Percentiles rank a stretch among this genome's conserved stretches.
Conservation (phyloP, 176 grass and related monocot genomes). For the Secale cereale region DNA sequence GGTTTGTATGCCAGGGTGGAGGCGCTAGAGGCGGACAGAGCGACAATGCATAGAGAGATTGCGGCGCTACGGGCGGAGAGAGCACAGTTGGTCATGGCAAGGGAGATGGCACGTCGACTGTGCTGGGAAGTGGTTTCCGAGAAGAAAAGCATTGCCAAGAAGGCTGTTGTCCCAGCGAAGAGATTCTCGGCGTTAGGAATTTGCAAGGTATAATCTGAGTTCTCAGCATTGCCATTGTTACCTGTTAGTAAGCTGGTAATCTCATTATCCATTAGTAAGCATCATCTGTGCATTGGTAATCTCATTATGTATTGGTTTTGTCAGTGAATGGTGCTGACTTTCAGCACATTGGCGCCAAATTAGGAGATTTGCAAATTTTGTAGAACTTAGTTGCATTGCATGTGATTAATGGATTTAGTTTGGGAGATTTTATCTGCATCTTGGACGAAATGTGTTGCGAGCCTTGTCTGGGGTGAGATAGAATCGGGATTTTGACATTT, state of each 20-base stretch:
- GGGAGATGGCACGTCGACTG: conserved; percentile 62
- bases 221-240: conserved; percentile 3
- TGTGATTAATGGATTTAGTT: background rate
- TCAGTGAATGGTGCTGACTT: background rate
- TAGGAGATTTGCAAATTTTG: background rate
- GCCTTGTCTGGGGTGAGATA: background rate
- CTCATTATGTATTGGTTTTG: background rate
- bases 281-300: background rate
- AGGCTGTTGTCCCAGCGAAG: background rate
- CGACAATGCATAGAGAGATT: conserved; percentile 52
- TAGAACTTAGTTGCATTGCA: background rate
- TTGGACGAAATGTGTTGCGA: background rate
- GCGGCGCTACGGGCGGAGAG: conserved; percentile 59
- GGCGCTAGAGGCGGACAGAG: conserved; percentile 65
- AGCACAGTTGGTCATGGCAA: conserved; percentile 58
- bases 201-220: conserved; percentile 61
- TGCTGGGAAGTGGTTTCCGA: conserved; percentile 60
- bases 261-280: background rate
- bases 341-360: background rate
- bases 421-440: background rate
- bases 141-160: conserved; percentile 37
- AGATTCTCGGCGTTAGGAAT: conserved; percentile 54
- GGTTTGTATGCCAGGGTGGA: conserved; percentile 61
- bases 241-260: background rate
- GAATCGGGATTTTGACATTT: background rate